Conservation (phyloP, 2,329 filamentous ascomycete genomes). For the Lachnellula willkommii region DNA sequence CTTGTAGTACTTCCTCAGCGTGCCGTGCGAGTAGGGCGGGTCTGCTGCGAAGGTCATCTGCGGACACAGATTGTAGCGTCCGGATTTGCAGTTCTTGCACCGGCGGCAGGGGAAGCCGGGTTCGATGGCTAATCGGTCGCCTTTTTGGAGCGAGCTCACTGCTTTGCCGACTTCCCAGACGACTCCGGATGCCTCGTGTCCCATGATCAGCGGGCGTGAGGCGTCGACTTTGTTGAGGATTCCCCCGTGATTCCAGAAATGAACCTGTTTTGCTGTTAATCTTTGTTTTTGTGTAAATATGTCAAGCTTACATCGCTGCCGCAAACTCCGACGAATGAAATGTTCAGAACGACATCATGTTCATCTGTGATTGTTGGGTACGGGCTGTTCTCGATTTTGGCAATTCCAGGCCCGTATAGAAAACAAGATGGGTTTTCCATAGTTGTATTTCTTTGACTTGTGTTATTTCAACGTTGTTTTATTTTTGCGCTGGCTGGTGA, state of each 20-base stretch:
- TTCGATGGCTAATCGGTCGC: conserved; percentile 45
- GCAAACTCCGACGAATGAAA: conserved; percentile 44
- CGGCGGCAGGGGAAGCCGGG: conserved; percentile 42
- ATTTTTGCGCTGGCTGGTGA: too few relatives aligned
- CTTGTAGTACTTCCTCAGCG: conserved; percentile 44
- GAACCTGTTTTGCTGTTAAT: conserved; percentile 11
- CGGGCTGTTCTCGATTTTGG: conserved; percentile 40
- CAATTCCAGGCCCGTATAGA: conserved; percentile 40
- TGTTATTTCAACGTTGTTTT: not conserved
- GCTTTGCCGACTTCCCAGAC: conserved; percentile 13
- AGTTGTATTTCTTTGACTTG: not conserved
- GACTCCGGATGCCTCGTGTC: conserved; percentile 41
- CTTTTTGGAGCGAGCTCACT: conserved; percentile 16
- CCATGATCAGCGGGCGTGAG: conserved; percentile 41
- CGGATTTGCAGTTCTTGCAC: conserved; percentile 39
- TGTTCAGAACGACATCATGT: conserved; percentile 40
- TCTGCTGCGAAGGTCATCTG: conserved; percentile 46
- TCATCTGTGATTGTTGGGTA: conserved; percentile 37
- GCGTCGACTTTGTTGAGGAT: conserved; percentile 43
- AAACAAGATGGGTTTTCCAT: conserved; percentile 43
- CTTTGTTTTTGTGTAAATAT: not conserved
- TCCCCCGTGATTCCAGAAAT: conserved; percentile 39
- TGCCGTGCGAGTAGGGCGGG: conserved; percentile 43
- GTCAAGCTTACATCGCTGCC: conserved; percentile 40
- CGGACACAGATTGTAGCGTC: conserved; percentile 38